Evolutionary conservation across 345 rosid species (phyloP), one percentile per base, ranked within the genome.

Genomic region (Pugionium cornutum): DNA sequence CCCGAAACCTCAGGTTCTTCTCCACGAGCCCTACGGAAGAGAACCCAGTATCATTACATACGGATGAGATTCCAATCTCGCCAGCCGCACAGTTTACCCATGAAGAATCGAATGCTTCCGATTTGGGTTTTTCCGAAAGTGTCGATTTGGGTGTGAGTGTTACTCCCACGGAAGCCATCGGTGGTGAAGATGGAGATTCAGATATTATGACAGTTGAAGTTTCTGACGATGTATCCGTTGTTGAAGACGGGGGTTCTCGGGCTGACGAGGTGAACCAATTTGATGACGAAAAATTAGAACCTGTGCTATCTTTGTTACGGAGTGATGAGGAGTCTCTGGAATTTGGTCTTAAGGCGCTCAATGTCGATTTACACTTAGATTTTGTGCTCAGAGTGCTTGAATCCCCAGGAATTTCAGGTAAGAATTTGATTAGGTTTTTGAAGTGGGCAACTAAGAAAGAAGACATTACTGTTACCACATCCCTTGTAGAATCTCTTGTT

Each of bases 281-380:
- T 64, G 80, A 80, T 51, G 30, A 7, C 11, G 84, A 85, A 43
- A 82, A 83, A 74, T 66, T 87, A 3, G 88, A 84, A 63, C 73
- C 62, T 56, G 75, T 92, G 63, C 42, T 92, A 54, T 81, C 86
- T 62, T 78, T 92, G 66, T 77, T 89, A 67, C 86, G 83, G 61
- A 82, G 91, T 56, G 78, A 74, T 27, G 96, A 84, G 5, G 86
- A 75, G 7, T 82, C 89, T 4, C 57, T 89, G 47, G 88, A 82
- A 69, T 76, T 83, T 3, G 80, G 59, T 45, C 83, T 92, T 53
- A 81, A 82, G 64, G 31, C 46, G 2, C 58, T 87, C 35, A 66
- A 61, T 64, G 18, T 89, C 46, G 70, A 61, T 57, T 77, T 86
- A 54, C 74, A 62, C 40, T 80, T 79, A 48, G 83, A 77, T 26